Conservation (phyloP, 2,329 filamentous ascomycete species). For the Xylaria digitata region DNA sequence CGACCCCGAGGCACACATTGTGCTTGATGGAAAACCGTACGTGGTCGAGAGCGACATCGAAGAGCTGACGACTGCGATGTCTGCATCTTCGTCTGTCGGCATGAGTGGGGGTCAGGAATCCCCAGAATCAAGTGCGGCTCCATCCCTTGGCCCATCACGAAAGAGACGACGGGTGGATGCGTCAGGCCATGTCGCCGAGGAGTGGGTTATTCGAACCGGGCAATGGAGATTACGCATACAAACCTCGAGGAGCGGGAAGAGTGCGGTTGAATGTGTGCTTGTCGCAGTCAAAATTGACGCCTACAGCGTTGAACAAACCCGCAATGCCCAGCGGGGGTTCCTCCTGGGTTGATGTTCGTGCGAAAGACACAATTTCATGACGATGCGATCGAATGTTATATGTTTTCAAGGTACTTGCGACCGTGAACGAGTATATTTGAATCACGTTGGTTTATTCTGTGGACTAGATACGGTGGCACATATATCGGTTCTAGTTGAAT, state of each 20-base stretch:
- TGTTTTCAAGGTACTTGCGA: slow-evolving; percentile 13
- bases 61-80: slow-evolving; percentile 46
- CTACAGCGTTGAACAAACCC: slow-evolving; percentile 70
- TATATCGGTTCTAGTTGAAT: slow-evolving; percentile 3
- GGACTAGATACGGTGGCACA: not conserved
- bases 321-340: slow-evolving; percentile 75
- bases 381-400: slow-evolving; percentile 1
- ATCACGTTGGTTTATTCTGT: slow-evolving; percentile 5
- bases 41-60: slow-evolving; percentile 48
- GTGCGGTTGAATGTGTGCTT: slow-evolving; percentile 75
- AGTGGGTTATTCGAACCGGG: slow-evolving; percentile 74
- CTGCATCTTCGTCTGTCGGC: slow-evolving; percentile 51
- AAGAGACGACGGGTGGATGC: slow-evolving; percentile 60
- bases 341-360: slow-evolving; percentile 53
- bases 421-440: slow-evolving; percentile 1
- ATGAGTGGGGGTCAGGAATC: slow-evolving; percentile 51
- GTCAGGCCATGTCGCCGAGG: slow-evolving; percentile 50
- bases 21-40: slow-evolving; percentile 67
- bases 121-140: slow-evolving; percentile 45
- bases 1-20: slow-evolving; percentile 68
- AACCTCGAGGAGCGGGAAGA: slow-evolving; percentile 59
- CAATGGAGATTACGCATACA: slow-evolving; percentile 80
- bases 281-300: slow-evolving; percentile 82
- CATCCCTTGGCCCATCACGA: slow-evolving; percentile 54
- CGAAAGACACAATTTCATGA: not conserved